phyloP scores from a whole-genome alignment of 129 eudicot genomes.

The Deinandra increscens region DNA sequence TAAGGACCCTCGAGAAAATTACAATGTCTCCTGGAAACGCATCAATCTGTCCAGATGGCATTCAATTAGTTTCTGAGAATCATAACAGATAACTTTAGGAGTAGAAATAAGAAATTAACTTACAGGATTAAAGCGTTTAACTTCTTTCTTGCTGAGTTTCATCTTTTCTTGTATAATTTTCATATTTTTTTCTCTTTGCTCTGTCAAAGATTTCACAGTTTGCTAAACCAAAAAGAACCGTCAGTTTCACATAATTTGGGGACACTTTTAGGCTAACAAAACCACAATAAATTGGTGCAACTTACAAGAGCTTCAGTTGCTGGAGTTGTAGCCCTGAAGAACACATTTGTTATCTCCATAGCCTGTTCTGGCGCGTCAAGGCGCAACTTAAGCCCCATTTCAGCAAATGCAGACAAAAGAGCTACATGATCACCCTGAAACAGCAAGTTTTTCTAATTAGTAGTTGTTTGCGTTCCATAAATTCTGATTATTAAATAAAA shows the following conservation, averaged over 20 bases:
- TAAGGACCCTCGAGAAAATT: slow-evolving; percentile 86
- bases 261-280: background rate
- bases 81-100: background rate
- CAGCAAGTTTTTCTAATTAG: slow-evolving; percentile 13
- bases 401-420: slow-evolving; percentile 89
- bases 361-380: slow-evolving; percentile 96
- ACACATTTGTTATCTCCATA: slow-evolving; percentile 80
- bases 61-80: slow-evolving; percentile 27
- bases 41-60: slow-evolving; percentile 65
- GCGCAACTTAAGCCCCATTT: slow-evolving; percentile 95
- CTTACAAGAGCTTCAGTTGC: slow-evolving; percentile 86
- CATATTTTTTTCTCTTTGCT: slow-evolving; percentile 67
- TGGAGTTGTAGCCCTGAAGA: slow-evolving; percentile 82
- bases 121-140: slow-evolving; percentile 89
- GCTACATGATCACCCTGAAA: slow-evolving; percentile 98
- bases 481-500: background rate
- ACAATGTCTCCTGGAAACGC: slow-evolving; percentile 99
- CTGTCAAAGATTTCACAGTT: slow-evolving; percentile 59
- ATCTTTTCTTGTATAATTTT: slow-evolving; percentile 73
- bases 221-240: slow-evolving; percentile 43
- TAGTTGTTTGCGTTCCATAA: background rate
- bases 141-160: slow-evolving; percentile 84
- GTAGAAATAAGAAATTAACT: slow-evolving; percentile 25
- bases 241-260: slow-evolving; percentile 16
- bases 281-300: background rate